Evolutionary conservation across 495 filamentous ascomycete genomes (phyloP), one percentile per base, ranked within the genome.

Genomic region (Hyaloscypha finlandica): DNA sequence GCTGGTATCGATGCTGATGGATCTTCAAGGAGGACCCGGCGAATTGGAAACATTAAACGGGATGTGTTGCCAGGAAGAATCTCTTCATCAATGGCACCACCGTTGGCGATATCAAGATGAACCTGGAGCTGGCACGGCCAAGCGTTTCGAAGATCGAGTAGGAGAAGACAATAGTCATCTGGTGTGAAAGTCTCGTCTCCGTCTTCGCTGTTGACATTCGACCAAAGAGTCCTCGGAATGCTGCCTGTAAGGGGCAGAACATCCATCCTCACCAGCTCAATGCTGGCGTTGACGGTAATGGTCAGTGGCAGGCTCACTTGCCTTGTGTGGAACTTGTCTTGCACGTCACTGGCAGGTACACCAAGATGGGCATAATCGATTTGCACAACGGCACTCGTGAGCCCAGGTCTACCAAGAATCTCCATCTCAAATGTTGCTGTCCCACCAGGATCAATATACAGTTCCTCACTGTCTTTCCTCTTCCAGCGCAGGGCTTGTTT

Each of bases 201-300:
- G 9, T 70, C 71, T 3, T 64, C 61, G 14, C 63, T 61, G 14
- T 71, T 69, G 53, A 69, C 32, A 5, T 16, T 48, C 16, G 45
- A 33, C 82, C 79, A 85, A 19, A 86, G 77, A 6, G 77, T 77
- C 22, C 73, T 79, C 19, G 83, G 83, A 35, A 88, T 75, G 64
- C 73, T 74, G 8, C 83, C 78, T 32, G 79, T 78, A 8, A 97
- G 85, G 8, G 93, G 91, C 1, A 96, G 75, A 42, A 96, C 82
- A 74, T 97, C 93, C 70, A 91, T 87, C 29, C 90, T 85, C 52
- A 86, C 83, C 19, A 97, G 79, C 68, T 96, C 90, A 22, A 97
- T 81, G 71, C 91, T 93, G 14, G 93, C 91, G 75, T 97, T 97
- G 45, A 98, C 94, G 4, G 94, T 97, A 25, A 97, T 84, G 0